phyloP scores from a whole-genome alignment of 2,329 filamentous ascomycete species.

The Fusarium caatingaense region DNA sequence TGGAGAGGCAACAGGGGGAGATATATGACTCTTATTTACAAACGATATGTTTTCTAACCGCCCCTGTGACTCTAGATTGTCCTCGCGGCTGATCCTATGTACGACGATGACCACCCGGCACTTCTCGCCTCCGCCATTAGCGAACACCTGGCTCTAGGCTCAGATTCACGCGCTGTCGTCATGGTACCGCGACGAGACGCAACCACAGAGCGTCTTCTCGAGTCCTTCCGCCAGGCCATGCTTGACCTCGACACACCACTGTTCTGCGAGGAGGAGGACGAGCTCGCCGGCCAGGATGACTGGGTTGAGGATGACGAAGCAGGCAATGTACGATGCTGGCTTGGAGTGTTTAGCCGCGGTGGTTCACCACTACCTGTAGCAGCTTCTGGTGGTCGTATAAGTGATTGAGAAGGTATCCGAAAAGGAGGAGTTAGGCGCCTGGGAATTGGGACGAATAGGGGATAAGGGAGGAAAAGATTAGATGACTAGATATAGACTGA shows the following conservation, averaged over 20 bases:
- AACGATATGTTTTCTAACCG: conserved; percentile 23
- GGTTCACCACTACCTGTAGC: conserved; percentile 40
- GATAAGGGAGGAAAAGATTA: conserved; percentile 1
- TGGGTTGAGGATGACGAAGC: conserved; percentile 70
- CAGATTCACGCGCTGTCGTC: conserved; percentile 74
- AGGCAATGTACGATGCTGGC: conserved; percentile 72
- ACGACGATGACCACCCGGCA: conserved; percentile 83
- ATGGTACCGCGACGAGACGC: conserved; percentile 84
- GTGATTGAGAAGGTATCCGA: not conserved
- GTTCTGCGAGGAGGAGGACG: conserved; percentile 68
- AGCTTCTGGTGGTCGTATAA: not conserved
- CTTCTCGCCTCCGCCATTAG: conserved; percentile 78
- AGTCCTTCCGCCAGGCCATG: conserved; percentile 73
- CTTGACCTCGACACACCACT: conserved; percentile 58
- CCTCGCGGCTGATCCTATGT: conserved; percentile 87
- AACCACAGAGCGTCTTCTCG: conserved; percentile 71
- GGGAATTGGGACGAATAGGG: conserved; percentile 6
- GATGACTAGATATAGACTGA: conserved; percentile 18
- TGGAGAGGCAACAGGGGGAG: not conserved
- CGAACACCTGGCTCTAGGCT: conserved; percentile 69
- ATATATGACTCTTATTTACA: conserved; percentile 24
- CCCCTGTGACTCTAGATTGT: conserved; percentile 66
- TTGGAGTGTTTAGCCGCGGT: conserved; percentile 67
- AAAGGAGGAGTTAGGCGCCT: conserved; percentile 1
- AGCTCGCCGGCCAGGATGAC: conserved; percentile 76